Evolutionary conservation across 1,139 yeast species (phyloP), one percentile per base, ranked within the genome.

Genomic region (Pichia sp.): DNA sequence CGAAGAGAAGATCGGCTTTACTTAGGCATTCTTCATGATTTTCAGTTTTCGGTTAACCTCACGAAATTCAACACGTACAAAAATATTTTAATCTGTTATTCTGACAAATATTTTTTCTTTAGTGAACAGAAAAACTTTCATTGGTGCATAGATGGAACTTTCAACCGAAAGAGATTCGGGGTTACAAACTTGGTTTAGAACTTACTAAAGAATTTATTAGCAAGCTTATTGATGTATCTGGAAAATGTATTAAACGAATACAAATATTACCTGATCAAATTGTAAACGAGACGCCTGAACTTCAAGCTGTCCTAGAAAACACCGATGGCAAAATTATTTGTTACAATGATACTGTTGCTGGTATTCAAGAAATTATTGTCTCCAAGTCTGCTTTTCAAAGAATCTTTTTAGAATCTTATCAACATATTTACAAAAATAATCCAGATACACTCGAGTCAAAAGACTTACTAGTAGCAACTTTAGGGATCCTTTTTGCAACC

Each of bases 401-500:
- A 24, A 45, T 54, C 2, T 60, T 57, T 40, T 35, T 48, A 1
- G 58, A 51, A 24, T 53, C 55, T 23, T 52, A 49, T 39, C 22
- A 42, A 22, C 37, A 29, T 11, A 27, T 56, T 2, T 46, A 50
- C 30, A 30, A 43, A 27, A 8, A 29, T 7, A 22, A n/a, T 12
- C 28, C 7, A 22, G 11, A 6, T 20, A 16, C 6, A 16, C 34
- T 16, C 23, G 27, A 41, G 31, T 27, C 20, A 7, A 16, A 30
- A 12, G 39, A 37, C 12, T 16, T 44, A 4, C 51, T 42, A 29
- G 32, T 41, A 20, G 54, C 61, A 22, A 63, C 72, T 1, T 37
- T 65, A 16, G 74, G 70, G 1, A 50, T 68, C 30, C 47, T 72
- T n/a, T 45, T 70, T 1, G 53, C 65, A 0, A 67, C 74, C 1